Evolutionary conservation across 768 basidiomycete species (phyloP).

Genomic region (Pleurotus platypus): DNA sequence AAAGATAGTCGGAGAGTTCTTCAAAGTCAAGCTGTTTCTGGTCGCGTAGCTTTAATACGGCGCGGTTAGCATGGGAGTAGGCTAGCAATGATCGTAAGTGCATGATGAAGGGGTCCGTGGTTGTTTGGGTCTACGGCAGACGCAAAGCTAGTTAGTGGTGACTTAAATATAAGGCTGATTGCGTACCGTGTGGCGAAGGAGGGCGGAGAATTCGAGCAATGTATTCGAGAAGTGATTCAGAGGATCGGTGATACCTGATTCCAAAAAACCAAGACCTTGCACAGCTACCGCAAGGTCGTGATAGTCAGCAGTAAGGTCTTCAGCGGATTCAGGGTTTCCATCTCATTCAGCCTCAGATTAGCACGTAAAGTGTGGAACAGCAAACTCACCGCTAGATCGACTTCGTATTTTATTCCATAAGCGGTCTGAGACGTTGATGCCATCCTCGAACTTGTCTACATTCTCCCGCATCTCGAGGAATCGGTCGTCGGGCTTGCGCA

Average conservation of each 20-base stretch:
- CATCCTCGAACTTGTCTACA: constrained; percentile 96
- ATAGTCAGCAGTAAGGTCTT: constrained; percentile 97
- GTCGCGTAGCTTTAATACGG: constrained; percentile 93
- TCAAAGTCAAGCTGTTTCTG: constrained; percentile 99
- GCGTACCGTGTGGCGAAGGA: constrained; percentile 78
- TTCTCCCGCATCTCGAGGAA: constrained; percentile 89
- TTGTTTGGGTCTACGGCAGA: constrained; percentile 70
- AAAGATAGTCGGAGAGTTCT: constrained; percentile 92
- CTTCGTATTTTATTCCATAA: constrained; percentile 75
- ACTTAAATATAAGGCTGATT: background rate
- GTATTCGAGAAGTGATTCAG: constrained; percentile 97
- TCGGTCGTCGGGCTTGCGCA: constrained; percentile 95
- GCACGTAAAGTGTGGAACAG: constrained; percentile 16
- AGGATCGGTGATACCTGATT: constrained; percentile 97
- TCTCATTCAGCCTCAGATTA: constrained; percentile 84
- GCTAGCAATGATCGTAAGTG: constrained; percentile 89
- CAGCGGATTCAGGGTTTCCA: constrained; percentile 71
- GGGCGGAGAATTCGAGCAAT: constrained; percentile 88
- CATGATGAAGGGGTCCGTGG: constrained; percentile 85
- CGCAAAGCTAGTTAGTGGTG: no score
- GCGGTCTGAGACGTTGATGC: constrained; percentile 77
- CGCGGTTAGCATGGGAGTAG: constrained; percentile 91
- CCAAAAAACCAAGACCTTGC: constrained; percentile 95
- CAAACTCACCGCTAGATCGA: constrained; percentile 80
- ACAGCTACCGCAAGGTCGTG: constrained; percentile 95